Conservation (phyloP, 78 protist species). For the Reticulomyxa filosa region DNA sequence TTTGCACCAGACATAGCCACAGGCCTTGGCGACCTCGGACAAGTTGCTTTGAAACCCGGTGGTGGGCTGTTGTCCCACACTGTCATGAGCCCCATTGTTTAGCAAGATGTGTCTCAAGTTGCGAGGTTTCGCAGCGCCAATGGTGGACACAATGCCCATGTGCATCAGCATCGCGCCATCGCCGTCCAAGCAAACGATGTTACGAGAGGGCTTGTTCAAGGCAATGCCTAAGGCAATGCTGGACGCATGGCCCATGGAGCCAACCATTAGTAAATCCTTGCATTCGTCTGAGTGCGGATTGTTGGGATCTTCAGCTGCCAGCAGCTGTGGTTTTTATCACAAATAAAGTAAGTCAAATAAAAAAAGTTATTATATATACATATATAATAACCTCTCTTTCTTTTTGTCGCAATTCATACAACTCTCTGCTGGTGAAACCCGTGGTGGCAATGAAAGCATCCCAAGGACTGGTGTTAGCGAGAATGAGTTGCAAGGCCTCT, state of each 20-base stretch:
- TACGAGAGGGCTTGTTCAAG: not conserved
- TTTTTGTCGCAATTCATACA: too few species aligned
- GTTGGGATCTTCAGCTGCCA: too few species aligned
- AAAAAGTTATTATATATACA: too few species aligned
- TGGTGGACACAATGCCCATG: constrained; percentile 26
- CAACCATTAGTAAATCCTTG: constrained; percentile 34
- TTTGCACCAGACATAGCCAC: constrained; percentile 13
- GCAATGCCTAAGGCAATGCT: constrained; percentile 34
- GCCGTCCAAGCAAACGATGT: constrained; percentile 30
- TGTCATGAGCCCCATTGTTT: constrained; percentile 44
- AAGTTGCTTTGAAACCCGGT: not conserved
- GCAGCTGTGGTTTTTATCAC: too few species aligned
- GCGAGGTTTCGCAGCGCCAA: not conserved
- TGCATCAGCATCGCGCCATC: constrained; percentile 40
- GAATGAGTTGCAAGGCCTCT: constrained; percentile 18
- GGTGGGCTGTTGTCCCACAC: constrained; percentile 33
- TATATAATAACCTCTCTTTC: too few species aligned
- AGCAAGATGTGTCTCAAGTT: constrained; percentile 26
- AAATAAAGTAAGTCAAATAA: too few species aligned
- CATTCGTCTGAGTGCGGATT: too few species aligned
- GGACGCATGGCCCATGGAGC: constrained; percentile 32
- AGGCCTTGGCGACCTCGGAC: constrained; percentile 7
- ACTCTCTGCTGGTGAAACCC: not conserved
- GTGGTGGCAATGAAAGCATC: not conserved
- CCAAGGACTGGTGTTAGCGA: not conserved